Percentiles rank a stretch among this genome's conserved stretches.
phyloP scores from a whole-genome alignment of 2,329 filamentous ascomycete species.

The Didymella keratinophila region DNA sequence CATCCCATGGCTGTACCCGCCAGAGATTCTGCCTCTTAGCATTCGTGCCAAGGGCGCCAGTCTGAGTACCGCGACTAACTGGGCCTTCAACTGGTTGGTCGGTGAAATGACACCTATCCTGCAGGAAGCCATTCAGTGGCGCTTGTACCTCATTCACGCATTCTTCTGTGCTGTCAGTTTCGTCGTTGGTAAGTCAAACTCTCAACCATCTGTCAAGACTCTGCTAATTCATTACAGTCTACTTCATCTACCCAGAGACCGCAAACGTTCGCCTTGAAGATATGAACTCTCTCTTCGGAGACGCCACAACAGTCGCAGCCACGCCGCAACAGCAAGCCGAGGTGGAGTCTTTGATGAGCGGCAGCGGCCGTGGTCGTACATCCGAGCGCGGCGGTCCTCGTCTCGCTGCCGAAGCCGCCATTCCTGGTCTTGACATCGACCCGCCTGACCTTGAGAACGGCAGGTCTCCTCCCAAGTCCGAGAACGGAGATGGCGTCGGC shows the following conservation, averaged over 20 bases:
- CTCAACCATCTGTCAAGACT: neutral
- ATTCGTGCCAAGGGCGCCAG: slow-evolving; percentile 97
- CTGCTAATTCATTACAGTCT: slow-evolving; percentile 67
- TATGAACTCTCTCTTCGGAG: slow-evolving; percentile 94
- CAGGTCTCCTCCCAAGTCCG: slow-evolving; percentile 50
- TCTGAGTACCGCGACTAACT: slow-evolving; percentile 94
- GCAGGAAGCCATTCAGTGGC: slow-evolving; percentile 91
- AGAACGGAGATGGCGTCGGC: slow-evolving; percentile 64
- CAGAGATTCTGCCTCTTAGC: slow-evolving; percentile 96
- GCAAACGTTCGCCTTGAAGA: slow-evolving; percentile 95
- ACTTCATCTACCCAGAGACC: slow-evolving; percentile 97
- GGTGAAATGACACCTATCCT: slow-evolving; percentile 94
- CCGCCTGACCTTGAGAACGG: slow-evolving; percentile 70
- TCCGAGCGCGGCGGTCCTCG: slow-evolving; percentile 46
- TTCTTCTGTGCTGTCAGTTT: slow-evolving; percentile 97
- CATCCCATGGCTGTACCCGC: slow-evolving; percentile 97
- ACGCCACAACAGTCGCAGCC: slow-evolving; percentile 82
- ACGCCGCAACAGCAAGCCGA: slow-evolving; percentile 82
- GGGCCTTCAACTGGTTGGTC: slow-evolving; percentile 98
- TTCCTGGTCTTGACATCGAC: slow-evolving; percentile 83
- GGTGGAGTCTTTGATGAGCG: slow-evolving; percentile 80
- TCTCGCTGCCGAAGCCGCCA: slow-evolving; percentile 65
- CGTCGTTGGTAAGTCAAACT: slow-evolving; percentile 78
- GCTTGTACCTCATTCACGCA: slow-evolving; percentile 91
- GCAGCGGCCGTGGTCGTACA: slow-evolving; percentile 59